These are phyloP conservation scores for Hymenoscyphus repandus DNA, from an alignment of 2,329 filamentous ascomycete species.

Conservation along the genomic window DNA sequence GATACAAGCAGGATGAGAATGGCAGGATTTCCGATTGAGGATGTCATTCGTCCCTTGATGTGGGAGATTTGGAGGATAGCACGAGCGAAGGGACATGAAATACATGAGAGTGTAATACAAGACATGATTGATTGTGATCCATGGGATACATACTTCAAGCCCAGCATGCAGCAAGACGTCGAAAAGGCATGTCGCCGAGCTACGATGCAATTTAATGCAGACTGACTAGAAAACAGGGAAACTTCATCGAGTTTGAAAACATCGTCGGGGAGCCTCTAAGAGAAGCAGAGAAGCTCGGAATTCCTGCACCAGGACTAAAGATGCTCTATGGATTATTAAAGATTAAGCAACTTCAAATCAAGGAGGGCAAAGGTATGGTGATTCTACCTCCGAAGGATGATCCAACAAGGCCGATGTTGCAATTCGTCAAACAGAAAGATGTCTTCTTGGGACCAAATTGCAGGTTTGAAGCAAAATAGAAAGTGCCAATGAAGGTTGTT, in stretches of 20 bases:
- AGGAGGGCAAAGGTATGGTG: slow-evolving; percentile 38
- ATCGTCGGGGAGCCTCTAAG: slow-evolving; percentile 49
- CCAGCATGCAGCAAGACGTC: slow-evolving; percentile 47
- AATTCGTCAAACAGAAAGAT: too few species aligned
- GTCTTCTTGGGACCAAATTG: too few species aligned
- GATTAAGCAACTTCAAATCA: slow-evolving; percentile 40
- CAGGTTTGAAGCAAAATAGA: too few species aligned
- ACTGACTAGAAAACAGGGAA: slow-evolving; percentile 34
- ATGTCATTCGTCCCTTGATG: slow-evolving; percentile 28
- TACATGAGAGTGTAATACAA: slow-evolving; percentile 21
- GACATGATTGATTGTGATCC: slow-evolving; percentile 44
- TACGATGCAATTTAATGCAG: not conserved
- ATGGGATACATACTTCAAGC: slow-evolving; percentile 37
- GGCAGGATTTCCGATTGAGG: slow-evolving; percentile 29
- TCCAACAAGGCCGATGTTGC: not conserved
- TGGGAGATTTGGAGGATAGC: slow-evolving; percentile 25
- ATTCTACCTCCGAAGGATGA: slow-evolving; percentile 5
- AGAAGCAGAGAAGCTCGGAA: slow-evolving; percentile 42
- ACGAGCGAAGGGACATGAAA: slow-evolving; percentile 19
- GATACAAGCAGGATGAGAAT: slow-evolving; percentile 22
- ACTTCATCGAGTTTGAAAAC: slow-evolving; percentile 51
- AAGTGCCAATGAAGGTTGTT: too few species aligned
- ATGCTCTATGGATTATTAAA: slow-evolving; percentile 49
- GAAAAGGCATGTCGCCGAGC: slow-evolving; percentile 38
- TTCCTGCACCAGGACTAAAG: slow-evolving; percentile 46